A percentile compares a stretch with the other conserved stretches of the same genome.
Evolutionary conservation across 2,329 filamentous ascomycete species (phyloP).

Genomic region (Microdochium nivale): DNA sequence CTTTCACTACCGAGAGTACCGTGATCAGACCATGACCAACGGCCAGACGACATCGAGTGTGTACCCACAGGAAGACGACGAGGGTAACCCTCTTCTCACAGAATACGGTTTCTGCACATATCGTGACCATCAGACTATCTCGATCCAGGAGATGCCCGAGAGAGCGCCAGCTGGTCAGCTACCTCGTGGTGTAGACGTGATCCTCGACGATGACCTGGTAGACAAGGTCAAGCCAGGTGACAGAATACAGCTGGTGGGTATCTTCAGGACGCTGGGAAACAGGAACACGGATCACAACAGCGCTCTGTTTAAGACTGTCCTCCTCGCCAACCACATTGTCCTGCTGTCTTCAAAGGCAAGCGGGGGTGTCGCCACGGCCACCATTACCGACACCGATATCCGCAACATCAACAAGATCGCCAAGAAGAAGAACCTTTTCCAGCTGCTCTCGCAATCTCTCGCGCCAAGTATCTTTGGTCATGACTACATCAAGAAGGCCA

Average conservation of each 20-base stretch:
- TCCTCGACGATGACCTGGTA: constrained; percentile 92
- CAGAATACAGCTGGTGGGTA: constrained; percentile 92
- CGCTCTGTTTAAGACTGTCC: constrained; percentile 87
- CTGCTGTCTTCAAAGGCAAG: constrained; percentile 93
- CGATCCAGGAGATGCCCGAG: constrained; percentile 99
- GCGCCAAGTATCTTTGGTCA: constrained; percentile 96
- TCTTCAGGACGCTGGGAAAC: constrained; percentile 90
- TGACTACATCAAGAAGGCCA: constrained; percentile 96
- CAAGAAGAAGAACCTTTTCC: constrained; percentile 90
- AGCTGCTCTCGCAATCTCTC: constrained; percentile 85
- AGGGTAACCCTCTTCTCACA: constrained; percentile 84
- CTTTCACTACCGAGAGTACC: constrained; percentile 85
- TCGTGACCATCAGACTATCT: constrained; percentile 93
- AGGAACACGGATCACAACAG: constrained; percentile 85
- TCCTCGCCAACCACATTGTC: constrained; percentile 92
- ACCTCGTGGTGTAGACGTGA: constrained; percentile 89
- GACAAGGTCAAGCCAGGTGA: constrained; percentile 94
- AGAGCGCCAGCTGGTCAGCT: constrained; percentile 90
- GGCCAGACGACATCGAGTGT: constrained; percentile 83
- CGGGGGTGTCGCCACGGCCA: constrained; percentile 82
- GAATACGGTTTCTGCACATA: constrained; percentile 96
- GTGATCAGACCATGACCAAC: constrained; percentile 95
- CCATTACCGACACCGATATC: constrained; percentile 93
- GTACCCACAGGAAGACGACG: constrained; percentile 87
- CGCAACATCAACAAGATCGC: constrained; percentile 97